phyloP scores from a whole-genome alignment of 192 early-diverging fungal genomes.

The Podila minutissima region DNA sequence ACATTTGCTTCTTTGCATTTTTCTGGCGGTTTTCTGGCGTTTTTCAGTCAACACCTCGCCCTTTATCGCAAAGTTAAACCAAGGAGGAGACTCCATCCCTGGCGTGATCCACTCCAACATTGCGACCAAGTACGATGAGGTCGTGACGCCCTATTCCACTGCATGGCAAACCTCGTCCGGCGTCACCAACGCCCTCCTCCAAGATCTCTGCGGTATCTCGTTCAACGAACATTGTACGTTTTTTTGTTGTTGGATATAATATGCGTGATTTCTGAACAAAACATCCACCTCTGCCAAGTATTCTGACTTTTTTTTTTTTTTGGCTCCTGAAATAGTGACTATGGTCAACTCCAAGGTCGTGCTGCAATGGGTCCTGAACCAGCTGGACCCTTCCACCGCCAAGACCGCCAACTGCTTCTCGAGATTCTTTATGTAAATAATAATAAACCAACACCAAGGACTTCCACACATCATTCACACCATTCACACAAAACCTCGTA shows the following conservation, averaged over 20 bases:
- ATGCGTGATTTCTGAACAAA: background rate
- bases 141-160: slow-evolving; percentile 29
- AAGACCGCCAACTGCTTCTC: slow-evolving; percentile 31
- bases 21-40: background rate
- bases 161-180: slow-evolving; percentile 8
- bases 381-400: slow-evolving; percentile 30
- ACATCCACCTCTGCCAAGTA: background rate
- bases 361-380: slow-evolving; percentile 28
- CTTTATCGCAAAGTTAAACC: slow-evolving; percentile 31
- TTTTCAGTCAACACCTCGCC: slow-evolving; percentile 8
- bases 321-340: slow-evolving; percentile 8
- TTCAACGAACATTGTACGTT: slow-evolving; percentile 41
- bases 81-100: slow-evolving; percentile 21
- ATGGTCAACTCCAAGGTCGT: slow-evolving; percentile 38
- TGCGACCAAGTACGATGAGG: slow-evolving; percentile 31
- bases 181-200: slow-evolving; percentile 23
- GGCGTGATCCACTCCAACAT: slow-evolving; percentile 35
- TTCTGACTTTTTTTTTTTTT: background rate
- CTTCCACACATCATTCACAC: background rate
- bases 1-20: background rate
- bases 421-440: background rate
- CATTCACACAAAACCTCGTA: too few relatives aligned
- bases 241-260: background rate
- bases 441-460: background rate
- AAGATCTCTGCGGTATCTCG: slow-evolving; percentile 22